Conservation (phyloP, 1,139 yeast genomes). For the Yarrowia galli region DNA sequence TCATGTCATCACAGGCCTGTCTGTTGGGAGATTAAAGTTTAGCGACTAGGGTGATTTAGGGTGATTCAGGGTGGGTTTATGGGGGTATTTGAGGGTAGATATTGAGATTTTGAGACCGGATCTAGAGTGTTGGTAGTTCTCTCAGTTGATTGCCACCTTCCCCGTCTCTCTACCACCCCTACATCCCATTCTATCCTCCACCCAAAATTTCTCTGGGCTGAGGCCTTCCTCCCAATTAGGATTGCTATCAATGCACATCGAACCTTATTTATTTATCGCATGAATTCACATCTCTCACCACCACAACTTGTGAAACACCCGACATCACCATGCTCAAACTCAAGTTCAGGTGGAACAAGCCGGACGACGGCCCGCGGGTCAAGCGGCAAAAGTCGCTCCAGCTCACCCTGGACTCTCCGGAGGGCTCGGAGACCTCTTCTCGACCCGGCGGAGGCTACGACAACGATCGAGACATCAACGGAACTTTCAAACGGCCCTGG, state of each 20-base stretch:
- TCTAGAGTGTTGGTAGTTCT: too few relatives aligned
- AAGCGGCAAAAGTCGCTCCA: constrained; percentile 21
- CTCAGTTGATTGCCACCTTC: too few relatives aligned
- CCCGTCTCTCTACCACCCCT: not conserved
- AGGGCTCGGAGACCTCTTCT: constrained; percentile 1
- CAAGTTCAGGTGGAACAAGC: constrained; percentile 23
- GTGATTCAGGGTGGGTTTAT: not conserved
- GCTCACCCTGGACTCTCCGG: constrained; percentile 10
- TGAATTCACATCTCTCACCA: not conserved
- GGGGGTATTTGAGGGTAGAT: not conserved
- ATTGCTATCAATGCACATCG: constrained; percentile 33
- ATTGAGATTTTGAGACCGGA: not conserved
- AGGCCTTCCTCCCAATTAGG: constrained; percentile 18
- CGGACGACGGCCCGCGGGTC: constrained; percentile 20
- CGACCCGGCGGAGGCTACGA: constrained; percentile 32
- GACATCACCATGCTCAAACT: constrained; percentile 2
- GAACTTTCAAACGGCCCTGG: constrained; percentile 35
- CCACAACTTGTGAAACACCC: too few relatives aligned
- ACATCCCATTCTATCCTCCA: too few relatives aligned
- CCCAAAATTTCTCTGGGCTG: not conserved
- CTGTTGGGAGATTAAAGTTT: constrained; percentile 13
- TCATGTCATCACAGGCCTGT: not conserved
- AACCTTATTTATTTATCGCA: constrained; percentile 1
- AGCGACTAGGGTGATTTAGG: not conserved
- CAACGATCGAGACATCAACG: constrained; percentile 21